These are phyloP conservation scores for Hydnum rufescens DNA, from an alignment of 768 basidiomycete genomes.

Conservation along the genomic window DNA sequence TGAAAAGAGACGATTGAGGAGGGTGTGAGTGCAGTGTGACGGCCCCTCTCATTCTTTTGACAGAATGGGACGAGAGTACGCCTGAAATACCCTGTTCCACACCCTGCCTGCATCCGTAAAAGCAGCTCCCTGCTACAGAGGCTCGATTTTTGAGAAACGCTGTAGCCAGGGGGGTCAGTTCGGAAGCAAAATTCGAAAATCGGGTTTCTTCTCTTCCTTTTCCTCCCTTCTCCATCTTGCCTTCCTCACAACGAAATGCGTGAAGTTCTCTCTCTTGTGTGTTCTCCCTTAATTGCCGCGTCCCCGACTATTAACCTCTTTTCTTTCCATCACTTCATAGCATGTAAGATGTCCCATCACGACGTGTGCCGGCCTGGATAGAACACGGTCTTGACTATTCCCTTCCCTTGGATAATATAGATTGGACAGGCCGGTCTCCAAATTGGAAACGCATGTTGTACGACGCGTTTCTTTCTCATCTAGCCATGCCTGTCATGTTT, in stretches of 20 bases:
- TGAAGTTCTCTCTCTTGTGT: neutral
- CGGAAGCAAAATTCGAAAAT: too few relatives aligned
- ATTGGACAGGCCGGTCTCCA: constrained; percentile 88
- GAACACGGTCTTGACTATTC: neutral
- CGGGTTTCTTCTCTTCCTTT: neutral
- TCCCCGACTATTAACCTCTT: neutral
- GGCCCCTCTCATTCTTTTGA: too few relatives aligned
- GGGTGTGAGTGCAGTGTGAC: too few relatives aligned
- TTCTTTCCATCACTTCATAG: neutral
- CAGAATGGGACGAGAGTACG: too few relatives aligned
- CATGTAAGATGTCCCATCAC: neutral
- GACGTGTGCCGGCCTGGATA: neutral
- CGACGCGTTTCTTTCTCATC: constrained; percentile 21
- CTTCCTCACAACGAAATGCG: too few relatives aligned
- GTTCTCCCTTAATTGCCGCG: neutral
- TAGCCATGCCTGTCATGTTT: constrained; percentile 20
- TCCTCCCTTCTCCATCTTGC: neutral
- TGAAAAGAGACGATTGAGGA: too few relatives aligned
- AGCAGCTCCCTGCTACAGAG: too few relatives aligned
- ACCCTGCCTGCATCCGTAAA: too few relatives aligned
- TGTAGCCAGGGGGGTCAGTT: too few relatives aligned
- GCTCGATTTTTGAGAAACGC: too few relatives aligned
- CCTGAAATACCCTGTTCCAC: too few relatives aligned
- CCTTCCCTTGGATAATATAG: constrained; percentile 49
- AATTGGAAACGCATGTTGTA: constrained; percentile 92